These are phyloP conservation scores for Melocanna baccifera DNA, from an alignment of 176 grass and related monocot genomes.

Conservation along the genomic window DNA sequence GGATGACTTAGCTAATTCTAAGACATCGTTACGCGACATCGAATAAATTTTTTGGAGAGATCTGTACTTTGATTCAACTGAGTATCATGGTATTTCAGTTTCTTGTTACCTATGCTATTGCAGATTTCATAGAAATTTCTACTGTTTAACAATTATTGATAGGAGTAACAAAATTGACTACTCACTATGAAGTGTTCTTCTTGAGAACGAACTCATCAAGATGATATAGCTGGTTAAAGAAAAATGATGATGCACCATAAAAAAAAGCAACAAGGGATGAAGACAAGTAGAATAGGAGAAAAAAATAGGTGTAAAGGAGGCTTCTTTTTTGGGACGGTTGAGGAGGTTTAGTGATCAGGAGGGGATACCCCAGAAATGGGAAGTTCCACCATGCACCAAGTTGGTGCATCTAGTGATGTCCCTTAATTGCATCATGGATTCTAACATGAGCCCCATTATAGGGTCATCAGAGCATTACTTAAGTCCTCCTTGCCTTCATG, in stretches of 20 bases:
- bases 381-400: slow-evolving; percentile 42
- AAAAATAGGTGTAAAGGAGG: slow-evolving; percentile 13
- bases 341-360: slow-evolving; percentile 48
- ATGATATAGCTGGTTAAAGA: not conserved
- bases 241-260: not conserved
- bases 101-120: not conserved
- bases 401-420: slow-evolving; percentile 65
- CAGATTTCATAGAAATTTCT: not conserved
- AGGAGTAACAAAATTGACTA: not conserved
- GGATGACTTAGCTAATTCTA: not conserved
- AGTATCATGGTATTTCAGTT: not conserved
- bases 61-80: not conserved
- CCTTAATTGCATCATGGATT: slow-evolving; percentile 75
- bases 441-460: slow-evolving; percentile 42
- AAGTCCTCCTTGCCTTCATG: slow-evolving; percentile 29
- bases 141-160: slow-evolving; percentile 5
- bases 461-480: slow-evolving; percentile 43
- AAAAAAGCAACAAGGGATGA: slow-evolving; percentile 18
- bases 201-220: not conserved
- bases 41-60: not conserved
- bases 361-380: slow-evolving; percentile 49
- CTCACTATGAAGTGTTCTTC: not conserved
- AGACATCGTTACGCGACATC: not conserved
- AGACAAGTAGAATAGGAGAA: slow-evolving; percentile 11
- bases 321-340: slow-evolving; percentile 44